Conservation (phyloP, 495 filamentous ascomycete species). For the Penicillium chermesinum region DNA sequence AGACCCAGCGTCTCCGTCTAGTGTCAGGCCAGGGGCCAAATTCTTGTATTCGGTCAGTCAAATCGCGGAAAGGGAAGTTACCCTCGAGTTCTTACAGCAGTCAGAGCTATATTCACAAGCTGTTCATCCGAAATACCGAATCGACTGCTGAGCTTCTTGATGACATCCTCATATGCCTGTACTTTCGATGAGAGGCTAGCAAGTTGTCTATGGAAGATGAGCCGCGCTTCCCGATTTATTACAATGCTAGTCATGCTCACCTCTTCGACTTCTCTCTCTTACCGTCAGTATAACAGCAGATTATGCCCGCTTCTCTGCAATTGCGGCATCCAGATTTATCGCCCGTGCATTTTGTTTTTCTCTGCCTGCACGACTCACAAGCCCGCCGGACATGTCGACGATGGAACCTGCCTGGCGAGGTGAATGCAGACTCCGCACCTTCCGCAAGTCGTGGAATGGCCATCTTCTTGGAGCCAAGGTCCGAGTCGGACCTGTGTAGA, state of each 20-base stretch:
- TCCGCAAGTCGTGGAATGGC: slow-evolving; percentile 41
- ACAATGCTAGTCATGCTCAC: slow-evolving; percentile 22
- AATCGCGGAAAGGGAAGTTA: not conserved
- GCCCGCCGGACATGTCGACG: slow-evolving; percentile 43
- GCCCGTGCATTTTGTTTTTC: slow-evolving; percentile 57
- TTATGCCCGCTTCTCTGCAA: slow-evolving; percentile 45
- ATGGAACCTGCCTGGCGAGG: slow-evolving; percentile 34
- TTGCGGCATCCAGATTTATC: slow-evolving; percentile 51
- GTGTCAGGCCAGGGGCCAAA: slow-evolving; percentile 6
- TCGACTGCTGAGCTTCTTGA: slow-evolving; percentile 31
- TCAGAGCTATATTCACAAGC: slow-evolving; percentile 32
- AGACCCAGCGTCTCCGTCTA: slow-evolving; percentile 23
- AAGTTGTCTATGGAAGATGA: slow-evolving; percentile 33
- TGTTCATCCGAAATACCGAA: slow-evolving; percentile 39
- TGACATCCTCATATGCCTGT: slow-evolving; percentile 43
- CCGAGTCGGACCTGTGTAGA: slow-evolving; percentile 14
- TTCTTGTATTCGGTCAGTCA: not conserved
- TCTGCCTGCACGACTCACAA: slow-evolving; percentile 45
- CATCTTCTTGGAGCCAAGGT: slow-evolving; percentile 30
- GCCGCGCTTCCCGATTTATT: no score
- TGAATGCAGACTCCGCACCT: slow-evolving; percentile 33
- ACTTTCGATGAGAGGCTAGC: slow-evolving; percentile 47
- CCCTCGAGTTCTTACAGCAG: slow-evolving; percentile 22
- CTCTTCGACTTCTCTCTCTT: slow-evolving; percentile 54
- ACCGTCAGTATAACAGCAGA: slow-evolving; percentile 52